These are phyloP conservation scores for Saccharum spontaneum DNA, from an alignment of 176 grass and related monocot species.

Conservation along the genomic window DNA sequence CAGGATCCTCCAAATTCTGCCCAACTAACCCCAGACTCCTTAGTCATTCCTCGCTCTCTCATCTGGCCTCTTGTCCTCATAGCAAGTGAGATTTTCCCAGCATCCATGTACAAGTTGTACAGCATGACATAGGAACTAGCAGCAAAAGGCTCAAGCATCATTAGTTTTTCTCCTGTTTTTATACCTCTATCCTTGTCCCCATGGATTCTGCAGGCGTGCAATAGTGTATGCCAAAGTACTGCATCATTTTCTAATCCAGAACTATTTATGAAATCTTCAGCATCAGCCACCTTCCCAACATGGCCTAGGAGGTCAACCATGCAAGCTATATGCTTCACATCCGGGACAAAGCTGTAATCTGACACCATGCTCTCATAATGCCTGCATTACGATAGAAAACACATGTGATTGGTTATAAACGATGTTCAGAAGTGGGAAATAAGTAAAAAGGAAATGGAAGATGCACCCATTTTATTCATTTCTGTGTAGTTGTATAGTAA, in stretches of 20 bases:
- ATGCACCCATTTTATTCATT: not conserved
- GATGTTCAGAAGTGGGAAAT: not conserved
- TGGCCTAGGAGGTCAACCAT: slow-evolving; percentile 69
- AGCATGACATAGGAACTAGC: slow-evolving; percentile 59
- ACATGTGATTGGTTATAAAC: not conserved
- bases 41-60: slow-evolving; percentile 64
- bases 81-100: slow-evolving; percentile 70
- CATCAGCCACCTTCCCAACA: slow-evolving; percentile 55
- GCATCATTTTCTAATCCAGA: slow-evolving; percentile 52
- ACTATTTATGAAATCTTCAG: slow-evolving; percentile 57
- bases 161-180: slow-evolving; percentile 51
- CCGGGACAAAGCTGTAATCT: slow-evolving; percentile 46
- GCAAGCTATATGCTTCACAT: slow-evolving; percentile 49
- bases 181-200: slow-evolving; percentile 58
- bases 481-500: not conserved
- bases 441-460: not conserved
- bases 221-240: slow-evolving; percentile 55
- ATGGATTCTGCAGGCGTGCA: slow-evolving; percentile 59
- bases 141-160: slow-evolving; percentile 57
- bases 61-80: slow-evolving; percentile 88
- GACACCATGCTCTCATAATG: slow-evolving; percentile 60
- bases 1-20: slow-evolving; percentile 52
- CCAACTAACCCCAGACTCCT: slow-evolving; percentile 61
- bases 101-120: slow-evolving; percentile 74
- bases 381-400: slow-evolving; percentile 46